These are phyloP conservation scores for Bipolaris cookei DNA, from an alignment of 2,329 filamentous ascomycete species.

Conservation along the genomic window DNA sequence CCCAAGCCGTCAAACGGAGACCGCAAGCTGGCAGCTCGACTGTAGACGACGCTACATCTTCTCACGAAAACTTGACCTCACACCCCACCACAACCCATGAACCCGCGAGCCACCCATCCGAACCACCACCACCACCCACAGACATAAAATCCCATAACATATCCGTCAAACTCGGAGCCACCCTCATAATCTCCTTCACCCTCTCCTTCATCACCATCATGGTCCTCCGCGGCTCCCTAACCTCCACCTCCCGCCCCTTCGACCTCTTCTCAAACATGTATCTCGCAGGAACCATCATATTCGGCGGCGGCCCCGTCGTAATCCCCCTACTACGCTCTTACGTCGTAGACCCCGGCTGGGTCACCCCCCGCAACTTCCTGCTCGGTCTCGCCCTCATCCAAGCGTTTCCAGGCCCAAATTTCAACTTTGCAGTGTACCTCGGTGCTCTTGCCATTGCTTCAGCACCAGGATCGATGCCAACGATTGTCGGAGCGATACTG, in stretches of 20 bases:
- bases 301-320: slow-evolving; percentile 55
- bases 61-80: slow-evolving; percentile 24
- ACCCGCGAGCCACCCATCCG: not conserved
- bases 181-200: slow-evolving; percentile 58
- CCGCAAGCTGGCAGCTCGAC: slow-evolving; percentile 24
- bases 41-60: not conserved
- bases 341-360: slow-evolving; percentile 72
- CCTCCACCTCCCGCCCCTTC: slow-evolving; percentile 56
- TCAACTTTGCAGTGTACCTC: slow-evolving; percentile 59
- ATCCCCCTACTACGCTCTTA: slow-evolving; percentile 53
- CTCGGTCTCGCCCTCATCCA: slow-evolving; percentile 75
- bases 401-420: slow-evolving; percentile 69
- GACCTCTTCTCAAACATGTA: slow-evolving; percentile 75
- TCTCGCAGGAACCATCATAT: slow-evolving; percentile 69
- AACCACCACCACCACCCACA: not conserved
- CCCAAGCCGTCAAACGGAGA: slow-evolving; percentile 26
- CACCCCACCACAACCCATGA: not conserved
- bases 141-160: slow-evolving; percentile 47
- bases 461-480: slow-evolving; percentile 18
- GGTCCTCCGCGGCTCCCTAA: slow-evolving; percentile 52
- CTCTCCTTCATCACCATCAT: slow-evolving; percentile 64
- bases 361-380: slow-evolving; percentile 72
- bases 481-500: slow-evolving; percentile 46
- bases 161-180: slow-evolving; percentile 46
- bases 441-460: slow-evolving; percentile 49